phyloP scores from a whole-genome alignment of 176 grass and related monocot species.

The Avena atlantica region DNA sequence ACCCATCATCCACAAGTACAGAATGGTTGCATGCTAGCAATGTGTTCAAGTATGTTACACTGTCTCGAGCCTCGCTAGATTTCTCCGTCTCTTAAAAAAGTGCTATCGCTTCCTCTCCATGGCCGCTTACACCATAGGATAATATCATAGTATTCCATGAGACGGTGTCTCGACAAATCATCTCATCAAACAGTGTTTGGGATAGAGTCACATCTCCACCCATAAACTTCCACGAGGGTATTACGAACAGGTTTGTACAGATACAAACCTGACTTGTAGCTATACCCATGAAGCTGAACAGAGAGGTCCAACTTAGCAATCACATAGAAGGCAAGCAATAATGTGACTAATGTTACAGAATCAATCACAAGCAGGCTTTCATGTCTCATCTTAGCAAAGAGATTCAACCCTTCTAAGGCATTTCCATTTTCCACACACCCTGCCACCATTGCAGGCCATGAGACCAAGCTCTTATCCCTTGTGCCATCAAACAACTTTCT shows the following conservation, averaged over 20 bases:
- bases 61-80: conserved; percentile 48
- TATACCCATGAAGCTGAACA: conserved; percentile 68
- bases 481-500: conserved; percentile 59
- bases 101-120: conserved; percentile 55
- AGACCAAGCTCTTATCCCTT: conserved; percentile 53
- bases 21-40: conserved; percentile 74
- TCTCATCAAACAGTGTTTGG: conserved; percentile 65
- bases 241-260: conserved; percentile 56
- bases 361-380: conserved; percentile 56
- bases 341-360: conserved; percentile 52
- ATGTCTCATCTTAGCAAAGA: conserved; percentile 60
- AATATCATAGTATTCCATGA: conserved; percentile 80
- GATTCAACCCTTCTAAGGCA: no score
- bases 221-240: conserved; percentile 72
- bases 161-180: conserved; percentile 51
- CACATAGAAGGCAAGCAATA: conserved; percentile 63
- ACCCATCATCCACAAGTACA: conserved; percentile 57
- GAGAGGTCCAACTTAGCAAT: conserved; percentile 59
- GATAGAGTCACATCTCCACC: conserved; percentile 62
- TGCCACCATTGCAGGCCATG: no score
- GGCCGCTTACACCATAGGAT: conserved; percentile 69
- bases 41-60: conserved; percentile 71
- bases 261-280: conserved; percentile 63
- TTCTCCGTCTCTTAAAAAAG: conserved; percentile 65
- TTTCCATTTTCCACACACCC: no score